A percentile compares a stretch with the other conserved stretches of the same genome.
Conservation (phyloP, 2,329 filamentous ascomycete genomes). For the Colletotrichum sp. region DNA sequence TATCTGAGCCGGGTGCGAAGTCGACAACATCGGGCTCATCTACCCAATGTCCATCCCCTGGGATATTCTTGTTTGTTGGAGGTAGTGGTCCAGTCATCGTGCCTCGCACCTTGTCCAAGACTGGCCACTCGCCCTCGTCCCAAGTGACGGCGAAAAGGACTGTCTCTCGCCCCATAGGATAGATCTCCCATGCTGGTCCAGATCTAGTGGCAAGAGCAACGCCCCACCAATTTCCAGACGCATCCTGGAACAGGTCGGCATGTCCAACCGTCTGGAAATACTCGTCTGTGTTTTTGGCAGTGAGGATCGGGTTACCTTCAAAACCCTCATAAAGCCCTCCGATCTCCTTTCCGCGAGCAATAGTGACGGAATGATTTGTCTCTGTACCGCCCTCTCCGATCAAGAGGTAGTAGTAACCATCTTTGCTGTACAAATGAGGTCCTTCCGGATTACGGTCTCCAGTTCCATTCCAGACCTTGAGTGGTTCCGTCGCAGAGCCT, state of each 20-base stretch:
- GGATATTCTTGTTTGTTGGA: slow-evolving; percentile 30
- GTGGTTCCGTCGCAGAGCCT: slow-evolving; percentile 33
- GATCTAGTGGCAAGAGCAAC: slow-evolving; percentile 50
- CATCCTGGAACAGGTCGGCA: slow-evolving; percentile 49
- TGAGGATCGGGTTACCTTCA: slow-evolving; percentile 49
- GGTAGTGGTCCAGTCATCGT: slow-evolving; percentile 48
- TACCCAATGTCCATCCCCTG: slow-evolving; percentile 46
- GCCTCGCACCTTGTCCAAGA: slow-evolving; percentile 45
- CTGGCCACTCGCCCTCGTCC: slow-evolving; percentile 53
- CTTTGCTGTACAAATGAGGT: slow-evolving; percentile 57
- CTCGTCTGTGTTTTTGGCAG: slow-evolving; percentile 38
- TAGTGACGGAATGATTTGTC: slow-evolving; percentile 43
- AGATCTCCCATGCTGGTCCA: slow-evolving; percentile 44
- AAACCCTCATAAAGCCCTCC: slow-evolving; percentile 48
- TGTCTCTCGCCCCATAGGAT: slow-evolving; percentile 61
- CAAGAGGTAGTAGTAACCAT: slow-evolving; percentile 57
- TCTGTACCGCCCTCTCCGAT: slow-evolving; percentile 57
- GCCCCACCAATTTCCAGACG: slow-evolving; percentile 56
- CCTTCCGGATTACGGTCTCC: slow-evolving; percentile 50
- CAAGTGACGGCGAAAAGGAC: slow-evolving; percentile 54
- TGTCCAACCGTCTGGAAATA: slow-evolving; percentile 51
- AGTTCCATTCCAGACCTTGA: slow-evolving; percentile 49
- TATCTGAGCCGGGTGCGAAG: slow-evolving; percentile 40
- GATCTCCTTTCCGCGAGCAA: slow-evolving; percentile 43
- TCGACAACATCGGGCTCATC: slow-evolving; percentile 47